Conservation (phyloP, 306 rosid genomes). For the Styphnolobium japonicum region DNA sequence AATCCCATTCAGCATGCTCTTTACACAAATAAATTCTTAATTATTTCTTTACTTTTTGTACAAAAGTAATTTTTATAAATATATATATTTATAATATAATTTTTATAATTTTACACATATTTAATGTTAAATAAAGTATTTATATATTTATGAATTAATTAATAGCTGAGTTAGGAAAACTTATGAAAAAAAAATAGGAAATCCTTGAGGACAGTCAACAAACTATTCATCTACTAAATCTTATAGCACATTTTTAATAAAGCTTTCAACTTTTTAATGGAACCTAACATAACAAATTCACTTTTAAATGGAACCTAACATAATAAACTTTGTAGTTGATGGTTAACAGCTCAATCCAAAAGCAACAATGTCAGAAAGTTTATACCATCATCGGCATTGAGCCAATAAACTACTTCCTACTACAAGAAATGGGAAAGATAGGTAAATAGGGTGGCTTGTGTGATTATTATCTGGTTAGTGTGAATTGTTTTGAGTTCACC, state of each 20-base stretch:
- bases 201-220: not conserved
- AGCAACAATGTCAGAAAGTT: slow-evolving; percentile 14
- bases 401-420: slow-evolving; percentile 31
- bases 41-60: too few relatives aligned
- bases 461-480: not conserved
- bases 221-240: not conserved
- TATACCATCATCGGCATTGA: slow-evolving; percentile 18
- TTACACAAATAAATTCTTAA: too few relatives aligned
- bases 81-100: too few relatives aligned
- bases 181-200: not conserved
- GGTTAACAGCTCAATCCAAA: slow-evolving; percentile 10
- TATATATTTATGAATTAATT: too few relatives aligned
- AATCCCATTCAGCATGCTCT: not conserved
- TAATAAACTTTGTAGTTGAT: not conserved
- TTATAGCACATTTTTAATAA: not conserved
- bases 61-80: too few relatives aligned
- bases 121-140: too few relatives aligned
- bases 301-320: not conserved
- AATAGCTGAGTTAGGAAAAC: not conserved
- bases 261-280: too few relatives aligned
- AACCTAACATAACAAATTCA: too few relatives aligned
- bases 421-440: not conserved
- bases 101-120: too few relatives aligned
- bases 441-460: slow-evolving; percentile 28
- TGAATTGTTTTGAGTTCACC: not conserved